Evolutionary conservation across 352 stramenopile species (phyloP).

Genomic region (Plasmopara muralis): DNA sequence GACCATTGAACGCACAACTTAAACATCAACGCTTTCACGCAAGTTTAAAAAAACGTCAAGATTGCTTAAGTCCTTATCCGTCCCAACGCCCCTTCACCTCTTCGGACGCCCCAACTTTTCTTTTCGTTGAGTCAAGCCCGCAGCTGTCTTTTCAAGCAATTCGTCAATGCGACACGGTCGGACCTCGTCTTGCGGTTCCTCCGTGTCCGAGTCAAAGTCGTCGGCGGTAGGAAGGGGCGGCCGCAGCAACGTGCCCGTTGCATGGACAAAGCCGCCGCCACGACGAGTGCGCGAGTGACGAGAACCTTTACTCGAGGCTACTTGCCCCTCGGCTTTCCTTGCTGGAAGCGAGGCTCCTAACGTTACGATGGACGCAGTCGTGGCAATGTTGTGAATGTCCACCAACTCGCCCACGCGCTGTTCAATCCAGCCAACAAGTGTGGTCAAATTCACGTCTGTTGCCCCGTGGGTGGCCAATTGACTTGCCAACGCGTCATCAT

Average conservation of each 20-base stretch:
- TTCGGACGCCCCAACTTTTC: too few species aligned
- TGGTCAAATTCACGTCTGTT: slow-evolving; percentile 75
- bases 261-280: slow-evolving; percentile 1
- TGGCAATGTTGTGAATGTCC: slow-evolving; percentile 82
- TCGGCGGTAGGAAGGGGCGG: not conserved
- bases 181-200: not conserved
- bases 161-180: not conserved
- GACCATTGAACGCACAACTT: too few species aligned
- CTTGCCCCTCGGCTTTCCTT: slow-evolving; percentile 25
- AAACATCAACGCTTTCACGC: too few species aligned
- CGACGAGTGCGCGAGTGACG: slow-evolving; percentile 16
- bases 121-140: too few species aligned
- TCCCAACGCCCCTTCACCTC: too few species aligned
- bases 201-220: not conserved
- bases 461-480: slow-evolving; percentile 62
- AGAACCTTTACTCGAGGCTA: slow-evolving; percentile 12
- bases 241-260: not conserved
- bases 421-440: slow-evolving; percentile 78
- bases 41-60: too few species aligned
- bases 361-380: slow-evolving; percentile 32
- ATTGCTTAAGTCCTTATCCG: too few species aligned
- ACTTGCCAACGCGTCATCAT: slow-evolving; percentile 65
- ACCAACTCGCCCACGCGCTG: slow-evolving; percentile 80
- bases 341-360: slow-evolving; percentile 22
- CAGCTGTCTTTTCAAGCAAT: not conserved